Conservation (phyloP, 202 grass and related monocot species). For the Dendrocalamus latiflorus region DNA sequence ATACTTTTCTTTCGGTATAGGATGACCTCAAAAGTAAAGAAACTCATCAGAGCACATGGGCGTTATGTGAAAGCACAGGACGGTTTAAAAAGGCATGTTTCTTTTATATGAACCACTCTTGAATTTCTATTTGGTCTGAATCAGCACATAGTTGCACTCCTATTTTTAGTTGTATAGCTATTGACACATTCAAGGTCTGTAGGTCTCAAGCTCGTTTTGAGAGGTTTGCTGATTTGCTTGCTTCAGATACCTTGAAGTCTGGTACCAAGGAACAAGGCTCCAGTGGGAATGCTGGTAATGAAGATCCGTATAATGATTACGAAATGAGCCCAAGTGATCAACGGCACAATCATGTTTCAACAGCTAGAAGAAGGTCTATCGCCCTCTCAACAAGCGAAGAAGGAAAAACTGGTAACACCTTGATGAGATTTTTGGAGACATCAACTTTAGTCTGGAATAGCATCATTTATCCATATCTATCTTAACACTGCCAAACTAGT, state of each 20-base stretch:
- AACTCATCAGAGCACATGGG: constrained; percentile 67
- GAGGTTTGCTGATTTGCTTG: constrained; percentile 59
- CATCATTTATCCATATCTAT: too few relatives aligned
- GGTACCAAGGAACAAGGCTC: constrained; percentile 56
- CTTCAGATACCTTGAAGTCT: constrained; percentile 52
- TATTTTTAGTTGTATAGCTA: constrained; percentile 1
- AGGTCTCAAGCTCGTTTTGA: constrained; percentile 68
- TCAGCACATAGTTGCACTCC: neutral
- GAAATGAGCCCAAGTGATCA: constrained; percentile 56
- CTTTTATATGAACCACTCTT: constrained; percentile 11
- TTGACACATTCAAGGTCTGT: constrained; percentile 13
- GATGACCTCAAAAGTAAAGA: constrained; percentile 73
- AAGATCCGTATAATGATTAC: constrained; percentile 39
- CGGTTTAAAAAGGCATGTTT: constrained; percentile 65
- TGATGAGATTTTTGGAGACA: neutral
- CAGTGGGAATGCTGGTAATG: constrained; percentile 45
- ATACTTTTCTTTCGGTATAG: constrained; percentile 33
- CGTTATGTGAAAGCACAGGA: constrained; percentile 62
- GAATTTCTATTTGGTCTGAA: neutral
- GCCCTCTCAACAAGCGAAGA: constrained; percentile 53
- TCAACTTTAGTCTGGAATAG: neutral
- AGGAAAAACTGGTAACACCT: constrained; percentile 52
- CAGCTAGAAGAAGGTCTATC: constrained; percentile 43
- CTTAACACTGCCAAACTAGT: neutral
- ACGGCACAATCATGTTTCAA: constrained; percentile 36